Conservation (phyloP, 2,329 filamentous ascomycete species). For the Alternaria ethzedia region DNA sequence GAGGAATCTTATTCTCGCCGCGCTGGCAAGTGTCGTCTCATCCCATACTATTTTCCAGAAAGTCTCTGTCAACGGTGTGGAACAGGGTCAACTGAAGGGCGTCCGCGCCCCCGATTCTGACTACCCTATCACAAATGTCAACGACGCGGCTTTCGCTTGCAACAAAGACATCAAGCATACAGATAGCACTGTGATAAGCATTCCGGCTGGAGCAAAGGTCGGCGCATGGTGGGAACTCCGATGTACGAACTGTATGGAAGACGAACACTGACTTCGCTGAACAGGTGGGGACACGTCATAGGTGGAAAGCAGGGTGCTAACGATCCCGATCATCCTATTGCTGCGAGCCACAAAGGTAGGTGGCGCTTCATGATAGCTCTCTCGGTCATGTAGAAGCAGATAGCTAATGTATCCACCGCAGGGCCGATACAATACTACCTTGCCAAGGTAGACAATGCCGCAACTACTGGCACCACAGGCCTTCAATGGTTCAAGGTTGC, state of each 20-base stretch:
- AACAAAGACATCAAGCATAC: conserved; percentile 47
- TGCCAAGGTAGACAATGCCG: conserved; percentile 46
- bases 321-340: conserved; percentile 58
- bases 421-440: conserved; percentile 28
- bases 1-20: conserved; percentile 21
- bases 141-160: conserved; percentile 52
- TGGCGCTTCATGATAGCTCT: background rate
- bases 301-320: conserved; percentile 57
- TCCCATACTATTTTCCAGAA: conserved; percentile 52
- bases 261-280: background rate
- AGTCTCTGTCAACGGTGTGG: conserved; percentile 56
- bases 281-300: conserved; percentile 42
- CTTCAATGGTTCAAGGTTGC: conserved; percentile 48
- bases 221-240: conserved; percentile 56
- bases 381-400: background rate
- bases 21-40: conserved; percentile 27
- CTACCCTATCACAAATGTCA: conserved; percentile 55
- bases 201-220: conserved; percentile 57
- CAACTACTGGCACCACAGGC: conserved; percentile 41
- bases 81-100: conserved; percentile 58
- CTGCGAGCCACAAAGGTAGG: conserved; percentile 54
- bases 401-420: background rate
- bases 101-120: conserved; percentile 58
- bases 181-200: conserved; percentile 51
- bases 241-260: background rate